These are phyloP conservation scores for Citrus medica DNA, from an alignment of 345 rosid species.

Conservation along the genomic window DNA sequence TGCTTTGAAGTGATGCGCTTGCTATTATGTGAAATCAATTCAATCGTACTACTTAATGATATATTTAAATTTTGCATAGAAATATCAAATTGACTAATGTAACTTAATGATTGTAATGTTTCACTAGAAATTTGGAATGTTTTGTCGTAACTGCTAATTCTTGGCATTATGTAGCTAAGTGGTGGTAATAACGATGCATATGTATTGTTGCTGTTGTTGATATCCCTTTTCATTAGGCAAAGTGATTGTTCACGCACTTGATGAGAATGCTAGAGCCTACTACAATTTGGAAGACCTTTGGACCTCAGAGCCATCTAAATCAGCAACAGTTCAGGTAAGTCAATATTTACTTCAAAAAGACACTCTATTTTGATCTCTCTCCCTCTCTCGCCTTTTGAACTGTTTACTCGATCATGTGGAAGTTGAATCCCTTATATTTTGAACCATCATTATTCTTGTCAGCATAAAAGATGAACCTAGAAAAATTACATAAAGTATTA, in stretches of 20 bases:
- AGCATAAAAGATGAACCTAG: not conserved
- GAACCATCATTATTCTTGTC: not conserved
- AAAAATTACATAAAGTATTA: not conserved
- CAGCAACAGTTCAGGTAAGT: conserved; percentile 50
- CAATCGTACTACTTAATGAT: not conserved
- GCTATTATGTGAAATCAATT: not conserved
- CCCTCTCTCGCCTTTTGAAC: not conserved
- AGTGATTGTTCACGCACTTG: conserved; percentile 86
- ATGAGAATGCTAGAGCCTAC: conserved; percentile 87
- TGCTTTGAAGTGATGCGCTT: not conserved
- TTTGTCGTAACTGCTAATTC: not conserved
- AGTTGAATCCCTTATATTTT: not conserved
- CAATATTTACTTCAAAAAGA: not conserved
- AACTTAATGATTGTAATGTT: not conserved
- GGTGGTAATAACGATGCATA: not conserved
- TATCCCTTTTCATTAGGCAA: conserved; percentile 43
- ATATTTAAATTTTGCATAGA: too few relatives aligned
- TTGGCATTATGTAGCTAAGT: not conserved
- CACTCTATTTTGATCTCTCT: not conserved
- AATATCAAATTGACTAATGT: not conserved
- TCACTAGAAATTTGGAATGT: not conserved
- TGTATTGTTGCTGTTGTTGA: not conserved
- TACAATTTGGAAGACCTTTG: conserved; percentile 77
- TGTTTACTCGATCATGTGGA: not conserved
- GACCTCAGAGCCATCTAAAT: conserved; percentile 26